Conservation (phyloP, 2,329 filamentous ascomycete genomes). For the Cryphonectria carpinicola region DNA sequence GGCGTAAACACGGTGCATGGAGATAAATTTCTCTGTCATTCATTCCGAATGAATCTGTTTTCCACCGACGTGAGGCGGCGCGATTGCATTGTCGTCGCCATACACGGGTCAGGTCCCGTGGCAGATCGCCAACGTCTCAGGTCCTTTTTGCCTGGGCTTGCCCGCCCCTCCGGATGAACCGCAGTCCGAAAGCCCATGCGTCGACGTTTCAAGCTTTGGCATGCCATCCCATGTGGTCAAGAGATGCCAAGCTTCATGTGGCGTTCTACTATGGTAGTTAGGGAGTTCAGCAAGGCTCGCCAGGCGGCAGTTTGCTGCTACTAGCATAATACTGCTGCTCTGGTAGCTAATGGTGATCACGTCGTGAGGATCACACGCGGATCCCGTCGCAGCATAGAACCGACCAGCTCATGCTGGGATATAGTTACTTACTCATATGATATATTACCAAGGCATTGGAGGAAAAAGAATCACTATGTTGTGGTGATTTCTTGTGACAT, state of each 20-base stretch:
- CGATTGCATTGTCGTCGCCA: background rate
- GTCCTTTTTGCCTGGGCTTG: background rate
- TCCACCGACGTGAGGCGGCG: background rate
- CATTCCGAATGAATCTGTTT: background rate
- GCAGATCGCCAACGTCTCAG: background rate
- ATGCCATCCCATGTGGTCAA: conserved; percentile 1
- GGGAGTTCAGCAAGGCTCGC: background rate
- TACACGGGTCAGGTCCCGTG: background rate
- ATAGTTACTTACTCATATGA: background rate
- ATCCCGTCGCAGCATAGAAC: conserved; percentile 11
- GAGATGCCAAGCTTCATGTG: background rate
- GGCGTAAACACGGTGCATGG: too few species aligned
- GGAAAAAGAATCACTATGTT: background rate
- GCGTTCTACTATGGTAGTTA: background rate
- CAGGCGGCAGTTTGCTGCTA: background rate
- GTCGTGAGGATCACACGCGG: conserved; percentile 13
- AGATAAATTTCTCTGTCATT: too few species aligned
- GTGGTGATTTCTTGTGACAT: background rate
- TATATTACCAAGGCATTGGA: conserved; percentile 5
- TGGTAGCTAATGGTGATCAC: conserved; percentile 4
- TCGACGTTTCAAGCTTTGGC: conserved; percentile 6
- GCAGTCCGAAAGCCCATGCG: conserved; percentile 1
- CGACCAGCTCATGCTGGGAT: background rate
- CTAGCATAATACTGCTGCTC: background rate
- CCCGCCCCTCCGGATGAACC: background rate